A percentile compares a stretch with the other conserved stretches of the same genome.
These are phyloP conservation scores for Durotheca rogersii DNA, from an alignment of 495 filamentous ascomycete species.

Conservation along the genomic window DNA sequence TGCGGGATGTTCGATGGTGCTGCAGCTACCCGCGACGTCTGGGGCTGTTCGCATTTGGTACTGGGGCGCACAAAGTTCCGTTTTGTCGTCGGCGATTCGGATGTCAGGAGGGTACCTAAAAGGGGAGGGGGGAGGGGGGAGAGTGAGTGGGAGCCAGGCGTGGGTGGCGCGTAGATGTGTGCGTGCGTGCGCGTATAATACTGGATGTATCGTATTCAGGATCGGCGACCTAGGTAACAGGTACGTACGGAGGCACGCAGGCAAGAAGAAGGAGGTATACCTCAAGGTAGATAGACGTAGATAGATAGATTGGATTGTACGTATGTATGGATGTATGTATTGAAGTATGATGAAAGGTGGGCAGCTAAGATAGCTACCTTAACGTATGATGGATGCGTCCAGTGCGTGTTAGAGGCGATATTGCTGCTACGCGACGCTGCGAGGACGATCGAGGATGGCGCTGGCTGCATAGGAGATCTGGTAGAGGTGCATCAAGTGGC, in stretches of 20 bases:
- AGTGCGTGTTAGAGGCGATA: constrained; percentile 14
- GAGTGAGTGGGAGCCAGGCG: neutral
- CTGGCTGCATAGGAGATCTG: constrained; percentile 24
- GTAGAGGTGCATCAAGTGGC: constrained; percentile 22
- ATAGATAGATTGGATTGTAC: constrained; percentile 10
- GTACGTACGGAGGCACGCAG: constrained; percentile 9
- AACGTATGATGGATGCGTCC: neutral
- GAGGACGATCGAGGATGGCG: constrained; percentile 28
- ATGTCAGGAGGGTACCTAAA: constrained; percentile 27
- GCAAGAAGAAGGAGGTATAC: constrained; percentile 7
- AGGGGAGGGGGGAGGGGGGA: constrained; percentile 7
- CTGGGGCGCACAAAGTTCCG: constrained; percentile 29
- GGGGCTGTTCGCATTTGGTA: constrained; percentile 40
- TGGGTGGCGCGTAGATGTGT: constrained; percentile 3
- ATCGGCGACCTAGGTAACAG: constrained; percentile 35
- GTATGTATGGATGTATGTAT: constrained; percentile 7
- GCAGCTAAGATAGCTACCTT: too few relatives aligned
- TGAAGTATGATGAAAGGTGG: neutral
- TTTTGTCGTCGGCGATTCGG: constrained; percentile 37
- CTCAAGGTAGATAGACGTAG: constrained; percentile 19
- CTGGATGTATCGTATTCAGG: constrained; percentile 20
- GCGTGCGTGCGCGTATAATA: constrained; percentile 3
- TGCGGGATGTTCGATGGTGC: constrained; percentile 41
- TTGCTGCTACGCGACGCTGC: constrained; percentile 27
- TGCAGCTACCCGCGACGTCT: constrained; percentile 42